Evolutionary conservation across 345 rosid genomes (phyloP), one percentile per base, ranked within the genome.

Genomic region (Bretschneidera sinensis): DNA sequence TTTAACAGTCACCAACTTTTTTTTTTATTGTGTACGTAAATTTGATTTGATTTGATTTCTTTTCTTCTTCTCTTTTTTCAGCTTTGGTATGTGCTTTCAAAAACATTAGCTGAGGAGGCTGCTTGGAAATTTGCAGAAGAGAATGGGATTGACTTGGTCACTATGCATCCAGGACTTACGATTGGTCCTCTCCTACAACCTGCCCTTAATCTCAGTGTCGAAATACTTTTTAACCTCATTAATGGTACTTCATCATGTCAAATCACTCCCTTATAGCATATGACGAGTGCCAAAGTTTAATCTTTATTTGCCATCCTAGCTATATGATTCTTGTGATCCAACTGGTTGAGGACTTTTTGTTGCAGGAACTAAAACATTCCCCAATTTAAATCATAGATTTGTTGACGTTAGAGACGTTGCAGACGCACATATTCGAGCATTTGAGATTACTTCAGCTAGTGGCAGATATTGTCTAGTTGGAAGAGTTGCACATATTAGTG

Each of bases 391-490:
- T 51, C 49, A 63, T 57, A 61, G 79, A 57, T 25, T 75, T 16
- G 72, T 81, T 55, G 82, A 85, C 53, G 79, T 72, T 64, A 79
- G 83, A 74, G 76, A 84, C 72, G 74, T 79, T 33, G 87, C 77
- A 15, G 22, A 63, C 18, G 87, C 79, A 11, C 90, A 82, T 70
- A 22, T 84, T 60, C 69, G 47, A 70, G 85, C 85, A 2, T 50
- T 72, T 7, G 81, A 84, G 74, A 54, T 57, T 59, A 64, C 78
- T 51, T 57, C 78, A 25, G 83, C 86, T 0, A 72, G 17, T 0
- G 80, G 85, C 16, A 65, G 86, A 61, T 77, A 78, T 47, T 54
- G 72, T 43, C 9, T 76, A 17, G 85, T 75, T 31, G 76, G 55
- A 50, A 50, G 64, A 22, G 28, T 63, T 33, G 28, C 63, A 23